Evolutionary conservation across 495 filamentous ascomycete species (phyloP).

Genomic region (Choiromyces venosus): DNA sequence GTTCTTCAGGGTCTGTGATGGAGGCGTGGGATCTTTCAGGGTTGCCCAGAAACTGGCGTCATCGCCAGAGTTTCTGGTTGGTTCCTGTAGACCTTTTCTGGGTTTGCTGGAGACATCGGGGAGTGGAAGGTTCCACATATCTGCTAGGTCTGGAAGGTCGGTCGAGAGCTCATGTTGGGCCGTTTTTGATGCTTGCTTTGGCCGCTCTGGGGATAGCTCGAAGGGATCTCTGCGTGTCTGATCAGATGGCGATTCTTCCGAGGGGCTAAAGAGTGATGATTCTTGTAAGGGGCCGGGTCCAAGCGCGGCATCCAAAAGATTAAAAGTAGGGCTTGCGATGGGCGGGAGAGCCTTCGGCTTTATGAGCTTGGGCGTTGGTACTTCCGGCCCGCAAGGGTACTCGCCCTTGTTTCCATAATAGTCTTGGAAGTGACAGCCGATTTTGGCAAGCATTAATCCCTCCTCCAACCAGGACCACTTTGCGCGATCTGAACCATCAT

Average conservation of each 20-base stretch:
- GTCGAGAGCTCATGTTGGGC: background rate
- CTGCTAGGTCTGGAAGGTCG: background rate
- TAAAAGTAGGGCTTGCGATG: background rate
- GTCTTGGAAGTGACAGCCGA: background rate
- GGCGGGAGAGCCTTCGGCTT: background rate
- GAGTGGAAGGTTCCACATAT: background rate
- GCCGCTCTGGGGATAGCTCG: background rate
- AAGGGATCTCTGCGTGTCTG: background rate
- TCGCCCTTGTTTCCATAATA: background rate
- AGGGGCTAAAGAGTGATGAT: background rate
- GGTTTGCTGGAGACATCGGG: background rate
- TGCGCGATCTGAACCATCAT: background rate
- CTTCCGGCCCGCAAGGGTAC: background rate
- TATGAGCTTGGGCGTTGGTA: background rate
- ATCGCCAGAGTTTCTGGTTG: background rate
- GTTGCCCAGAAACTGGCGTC: background rate
- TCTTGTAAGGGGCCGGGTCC: background rate
- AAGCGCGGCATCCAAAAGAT: background rate
- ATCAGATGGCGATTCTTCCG: background rate
- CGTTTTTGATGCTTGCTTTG: background rate
- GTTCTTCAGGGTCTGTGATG: background rate
- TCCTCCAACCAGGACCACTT: background rate
- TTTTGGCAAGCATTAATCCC: background rate
- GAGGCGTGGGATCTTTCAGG: background rate
- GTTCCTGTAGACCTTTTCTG: background rate